Percentiles rank a stretch among this genome's conserved stretches.
Evolutionary conservation across 108 stramenopile species (phyloP).

Genomic region (Fistulifera solaris): DNA sequence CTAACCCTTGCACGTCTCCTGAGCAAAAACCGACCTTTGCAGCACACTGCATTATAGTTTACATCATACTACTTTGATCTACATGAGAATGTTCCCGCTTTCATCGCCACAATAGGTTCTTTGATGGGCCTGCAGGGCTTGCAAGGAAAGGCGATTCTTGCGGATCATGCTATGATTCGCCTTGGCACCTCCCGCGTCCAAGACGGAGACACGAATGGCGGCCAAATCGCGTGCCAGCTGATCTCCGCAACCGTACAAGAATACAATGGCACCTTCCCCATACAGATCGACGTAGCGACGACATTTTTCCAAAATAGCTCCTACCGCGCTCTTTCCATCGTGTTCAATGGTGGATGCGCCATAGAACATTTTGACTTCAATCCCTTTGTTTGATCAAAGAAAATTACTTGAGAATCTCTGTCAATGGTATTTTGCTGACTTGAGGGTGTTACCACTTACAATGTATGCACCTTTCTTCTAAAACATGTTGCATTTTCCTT

Average conservation of each 20-base stretch:
- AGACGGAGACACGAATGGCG: constrained; percentile 38
- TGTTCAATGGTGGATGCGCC: constrained; percentile 58
- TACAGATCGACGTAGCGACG: constrained; percentile 37
- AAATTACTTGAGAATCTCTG: too few species aligned
- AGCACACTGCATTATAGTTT: too few species aligned
- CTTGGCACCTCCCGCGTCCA: constrained; percentile 37
- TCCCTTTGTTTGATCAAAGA: constrained; percentile 21
- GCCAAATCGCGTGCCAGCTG: constrained; percentile 35
- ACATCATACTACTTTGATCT: too few species aligned
- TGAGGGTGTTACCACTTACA: too few species aligned
- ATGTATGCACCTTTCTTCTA: too few species aligned
- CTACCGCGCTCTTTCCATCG: constrained; percentile 49
- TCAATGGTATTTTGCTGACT: too few species aligned
- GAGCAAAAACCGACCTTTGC: too few species aligned
- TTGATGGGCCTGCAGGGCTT: constrained; percentile 38
- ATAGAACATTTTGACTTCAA: constrained; percentile 80
- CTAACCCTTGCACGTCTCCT: too few species aligned
- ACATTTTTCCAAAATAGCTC: constrained; percentile 33
- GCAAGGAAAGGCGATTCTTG: constrained; percentile 6
- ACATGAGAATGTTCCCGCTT: constrained; percentile 48
- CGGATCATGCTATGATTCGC: constrained; percentile 8
- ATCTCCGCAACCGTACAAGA: constrained; percentile 60
- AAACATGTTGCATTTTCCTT: too few species aligned
- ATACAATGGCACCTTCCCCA: constrained; percentile 57
- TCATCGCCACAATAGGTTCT: constrained; percentile 52